These are phyloP conservation scores for Aquilaria yunnanensis DNA, from an alignment of 345 rosid genomes.

Conservation along the genomic window DNA sequence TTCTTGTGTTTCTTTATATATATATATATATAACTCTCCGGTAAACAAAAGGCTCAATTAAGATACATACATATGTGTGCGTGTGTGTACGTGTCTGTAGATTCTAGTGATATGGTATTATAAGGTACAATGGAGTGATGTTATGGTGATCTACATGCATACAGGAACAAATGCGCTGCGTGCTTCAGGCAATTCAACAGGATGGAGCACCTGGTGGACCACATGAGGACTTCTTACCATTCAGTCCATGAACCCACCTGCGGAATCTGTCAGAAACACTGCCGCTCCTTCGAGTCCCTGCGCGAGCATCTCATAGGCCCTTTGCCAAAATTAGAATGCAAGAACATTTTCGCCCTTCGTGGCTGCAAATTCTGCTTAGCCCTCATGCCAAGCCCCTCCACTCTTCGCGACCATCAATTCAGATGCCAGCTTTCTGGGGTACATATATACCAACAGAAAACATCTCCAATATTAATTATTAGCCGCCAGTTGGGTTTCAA, in stretches of 20 bases:
- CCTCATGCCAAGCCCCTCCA: conserved; percentile 49
- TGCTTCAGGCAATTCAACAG: conserved; percentile 90
- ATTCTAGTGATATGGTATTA: no score
- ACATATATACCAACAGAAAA: not conserved
- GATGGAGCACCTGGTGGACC: conserved; percentile 86
- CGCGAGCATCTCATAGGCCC: conserved; percentile 93
- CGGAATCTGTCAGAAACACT: conserved; percentile 72
- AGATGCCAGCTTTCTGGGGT: conserved; percentile 55
- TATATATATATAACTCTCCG: no score
- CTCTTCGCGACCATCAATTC: conserved; percentile 69
- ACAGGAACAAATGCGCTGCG: conserved; percentile 90
- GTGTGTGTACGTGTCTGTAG: no score
- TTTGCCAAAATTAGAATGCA: conserved; percentile 88
- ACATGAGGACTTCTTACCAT: conserved; percentile 76
- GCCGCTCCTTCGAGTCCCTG: conserved; percentile 88
- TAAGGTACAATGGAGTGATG: no score
- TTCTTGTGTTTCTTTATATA: no score
- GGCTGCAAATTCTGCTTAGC: conserved; percentile 82
- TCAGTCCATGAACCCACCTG: conserved; percentile 87
- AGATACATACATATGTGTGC: no score
- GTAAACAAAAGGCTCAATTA: no score
- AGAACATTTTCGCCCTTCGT: conserved; percentile 48
- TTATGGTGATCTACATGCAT: no score
- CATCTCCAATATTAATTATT: not conserved
- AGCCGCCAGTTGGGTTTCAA: not conserved